Evolutionary conservation across 1,284 basidiomycete species (phyloP).

Genomic region (Lentinula novae-zelandiae): DNA sequence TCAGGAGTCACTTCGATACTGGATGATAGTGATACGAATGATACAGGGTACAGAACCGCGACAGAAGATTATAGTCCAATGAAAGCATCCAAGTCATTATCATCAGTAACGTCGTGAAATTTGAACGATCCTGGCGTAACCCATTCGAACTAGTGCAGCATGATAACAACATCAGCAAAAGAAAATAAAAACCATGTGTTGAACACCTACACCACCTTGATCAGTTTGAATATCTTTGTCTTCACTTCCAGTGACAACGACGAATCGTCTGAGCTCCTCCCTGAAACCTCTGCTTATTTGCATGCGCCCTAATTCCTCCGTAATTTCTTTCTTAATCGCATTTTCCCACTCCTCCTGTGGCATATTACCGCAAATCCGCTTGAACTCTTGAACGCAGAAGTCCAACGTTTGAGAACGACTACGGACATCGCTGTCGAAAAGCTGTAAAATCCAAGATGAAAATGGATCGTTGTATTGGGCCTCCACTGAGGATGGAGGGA

Average conservation of each 20-base stretch:
- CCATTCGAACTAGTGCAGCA: constrained; percentile 4
- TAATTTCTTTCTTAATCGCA: constrained; percentile 38
- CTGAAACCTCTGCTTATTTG: constrained; percentile 57
- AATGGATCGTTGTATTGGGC: not conserved
- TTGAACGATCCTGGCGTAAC: not conserved
- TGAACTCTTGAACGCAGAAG: constrained; percentile 38
- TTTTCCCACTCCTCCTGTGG: constrained; percentile 24
- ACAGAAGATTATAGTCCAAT: no score
- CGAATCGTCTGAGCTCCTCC: constrained; percentile 56
- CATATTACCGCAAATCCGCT: constrained; percentile 30
- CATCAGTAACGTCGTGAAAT: constrained; percentile 1
- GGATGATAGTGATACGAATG: no score
- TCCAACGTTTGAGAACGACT: constrained; percentile 34
- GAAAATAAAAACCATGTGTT: not conserved
- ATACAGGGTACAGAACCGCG: no score
- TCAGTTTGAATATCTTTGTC: constrained; percentile 14
- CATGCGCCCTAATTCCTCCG: constrained; percentile 40
- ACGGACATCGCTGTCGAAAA: constrained; percentile 1
- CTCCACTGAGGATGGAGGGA: not conserved
- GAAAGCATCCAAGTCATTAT: not conserved
- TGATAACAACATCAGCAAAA: not conserved
- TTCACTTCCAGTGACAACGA: constrained; percentile 42
- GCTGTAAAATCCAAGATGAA: not conserved
- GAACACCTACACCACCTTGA: constrained; percentile 3
- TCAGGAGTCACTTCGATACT: no score